Base-by-base conservation (phyloP, 1,139 yeast genomes). In the Arxiozyma telluris region DNA sequence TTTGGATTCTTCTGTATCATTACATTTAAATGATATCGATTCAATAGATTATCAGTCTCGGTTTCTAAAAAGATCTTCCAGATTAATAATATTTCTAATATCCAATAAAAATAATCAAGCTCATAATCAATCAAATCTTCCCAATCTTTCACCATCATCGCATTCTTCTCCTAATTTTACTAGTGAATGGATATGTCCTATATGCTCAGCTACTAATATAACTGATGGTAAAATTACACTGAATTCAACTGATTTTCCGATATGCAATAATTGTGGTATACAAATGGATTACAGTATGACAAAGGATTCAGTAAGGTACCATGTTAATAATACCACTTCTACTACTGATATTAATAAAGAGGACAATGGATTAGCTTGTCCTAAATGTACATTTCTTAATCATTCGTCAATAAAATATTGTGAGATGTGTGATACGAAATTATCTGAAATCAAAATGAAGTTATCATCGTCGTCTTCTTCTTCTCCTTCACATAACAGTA, bases 381-480 rank as follows among this genome's bases (percentile, higher is more conserved):
- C 90, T 0, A 76, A 78, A 48, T 93, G 98, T 64, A 93, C 98
- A 0, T 93, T 91, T 64, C 73, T 81, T 18, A 93, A 93, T 66
- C 96, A 91, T 67, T 87, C 91, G 0, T 80, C 87, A 4, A 73
- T 93, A 74, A 73, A 77, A 50, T 76, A 75, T 58, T 93, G 98
- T 68, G 98, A 93, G 68, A 78, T 93, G 66, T 93, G 98, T 71
- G 96, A 96, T 0, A 74, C 84, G 0, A 76, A 78, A 49, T 71
- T 87, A 34, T 69, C 57, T 17, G 17, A 43, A 55, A 39, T 46
- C 47, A 21, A 52, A 55, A 70, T 49, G 21, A 52, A 47, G 34
- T n/a, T 41, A n/a, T 21, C 47, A 6, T 47, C 49, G 2, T 23
- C 34, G 2, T 15, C n/a, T 34, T 21, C 30, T 25, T 44, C 18